Evolutionary conservation across 2,329 filamentous ascomycete genomes (phyloP).

Genomic region (Tolypocladium pustulatum): DNA sequence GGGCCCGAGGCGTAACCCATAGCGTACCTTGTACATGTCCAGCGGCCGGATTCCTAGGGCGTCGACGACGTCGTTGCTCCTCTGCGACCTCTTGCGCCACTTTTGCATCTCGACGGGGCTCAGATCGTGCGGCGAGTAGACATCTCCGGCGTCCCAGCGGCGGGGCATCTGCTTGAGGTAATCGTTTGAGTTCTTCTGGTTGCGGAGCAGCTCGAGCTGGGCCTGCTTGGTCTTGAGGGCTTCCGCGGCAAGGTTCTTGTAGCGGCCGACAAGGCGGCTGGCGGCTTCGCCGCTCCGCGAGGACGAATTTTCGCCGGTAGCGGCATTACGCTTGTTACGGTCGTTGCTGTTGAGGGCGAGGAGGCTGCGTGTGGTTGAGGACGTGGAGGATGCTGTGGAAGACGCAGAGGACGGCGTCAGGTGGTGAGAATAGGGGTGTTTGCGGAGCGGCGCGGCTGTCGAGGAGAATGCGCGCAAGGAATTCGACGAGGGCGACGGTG

Average conservation of each 20-base stretch:
- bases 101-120: slow-evolving; percentile 68
- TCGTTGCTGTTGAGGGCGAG: slow-evolving; percentile 11
- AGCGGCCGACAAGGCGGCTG: slow-evolving; percentile 15
- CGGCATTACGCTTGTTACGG: slow-evolving; percentile 6
- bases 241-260: slow-evolving; percentile 11
- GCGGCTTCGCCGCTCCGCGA: slow-evolving; percentile 16
- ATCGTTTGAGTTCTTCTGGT: slow-evolving; percentile 33
- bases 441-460: slow-evolving; percentile 13
- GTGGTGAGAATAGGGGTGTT: slow-evolving; percentile 3
- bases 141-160: slow-evolving; percentile 65
- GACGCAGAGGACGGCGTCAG: neutral
- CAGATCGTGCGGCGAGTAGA: slow-evolving; percentile 87
- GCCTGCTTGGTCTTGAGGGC: slow-evolving; percentile 16
- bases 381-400: neutral
- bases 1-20: neutral
- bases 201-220: slow-evolving; percentile 26
- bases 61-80: slow-evolving; percentile 65
- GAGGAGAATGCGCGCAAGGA: slow-evolving; percentile 19
- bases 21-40: slow-evolving; percentile 70
- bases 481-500: slow-evolving; percentile 2
- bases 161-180: slow-evolving; percentile 57
- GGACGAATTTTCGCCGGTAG: neutral
- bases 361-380: slow-evolving; percentile 13
- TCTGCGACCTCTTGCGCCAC: slow-evolving; percentile 54
- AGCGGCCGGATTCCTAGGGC: slow-evolving; percentile 68